A percentile compares a stretch with the other conserved stretches of the same genome.
These are phyloP conservation scores for Nemophila menziesii DNA, from an alignment of 257 asterid species.

Conservation along the genomic window DNA sequence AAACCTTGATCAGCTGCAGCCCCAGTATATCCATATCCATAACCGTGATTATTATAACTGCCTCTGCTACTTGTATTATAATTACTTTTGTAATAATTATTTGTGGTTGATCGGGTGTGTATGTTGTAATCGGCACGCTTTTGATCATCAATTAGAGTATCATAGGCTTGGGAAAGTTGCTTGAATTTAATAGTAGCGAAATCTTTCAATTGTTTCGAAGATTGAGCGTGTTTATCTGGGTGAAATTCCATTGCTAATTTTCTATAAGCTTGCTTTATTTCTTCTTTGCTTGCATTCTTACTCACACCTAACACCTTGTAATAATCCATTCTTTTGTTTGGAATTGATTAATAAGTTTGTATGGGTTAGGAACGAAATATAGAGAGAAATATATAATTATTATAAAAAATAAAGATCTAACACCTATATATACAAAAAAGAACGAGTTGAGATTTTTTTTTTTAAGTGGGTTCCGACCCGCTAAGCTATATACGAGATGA, in stretches of 20 bases:
- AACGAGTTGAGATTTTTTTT: too few species aligned
- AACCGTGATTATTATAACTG: slow-evolving; percentile 18
- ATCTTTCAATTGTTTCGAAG: slow-evolving; percentile 36
- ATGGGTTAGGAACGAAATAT: too few species aligned
- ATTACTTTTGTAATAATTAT: slow-evolving; percentile 7
- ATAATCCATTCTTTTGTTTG: slow-evolving; percentile 44
- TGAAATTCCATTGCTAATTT: slow-evolving; percentile 73
- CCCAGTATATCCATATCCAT: slow-evolving; percentile 30
- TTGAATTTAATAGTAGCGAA: slow-evolving; percentile 59
- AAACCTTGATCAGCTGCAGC: slow-evolving; percentile 22
- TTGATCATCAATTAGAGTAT: slow-evolving; percentile 51
- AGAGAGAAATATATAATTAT: too few species aligned
- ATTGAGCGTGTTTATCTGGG: slow-evolving; percentile 78
- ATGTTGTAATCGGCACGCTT: slow-evolving; percentile 67
- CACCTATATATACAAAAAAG: too few species aligned
- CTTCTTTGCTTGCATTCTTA: slow-evolving; percentile 64
- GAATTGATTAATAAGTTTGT: too few species aligned
- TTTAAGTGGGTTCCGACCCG: too few species aligned
- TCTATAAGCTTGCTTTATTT: slow-evolving; percentile 74
- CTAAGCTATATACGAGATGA: too few species aligned
- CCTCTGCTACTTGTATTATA: slow-evolving; percentile 13
- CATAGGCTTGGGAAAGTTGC: slow-evolving; percentile 84
- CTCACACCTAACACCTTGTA: slow-evolving; percentile 51
- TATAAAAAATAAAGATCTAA: too few species aligned
- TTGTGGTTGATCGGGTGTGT: slow-evolving; percentile 15